Evolutionary conservation across 2,329 filamentous ascomycete genomes (phyloP), one percentile per base, ranked within the genome.

Genomic region (Trichophyton verrucosum): DNA sequence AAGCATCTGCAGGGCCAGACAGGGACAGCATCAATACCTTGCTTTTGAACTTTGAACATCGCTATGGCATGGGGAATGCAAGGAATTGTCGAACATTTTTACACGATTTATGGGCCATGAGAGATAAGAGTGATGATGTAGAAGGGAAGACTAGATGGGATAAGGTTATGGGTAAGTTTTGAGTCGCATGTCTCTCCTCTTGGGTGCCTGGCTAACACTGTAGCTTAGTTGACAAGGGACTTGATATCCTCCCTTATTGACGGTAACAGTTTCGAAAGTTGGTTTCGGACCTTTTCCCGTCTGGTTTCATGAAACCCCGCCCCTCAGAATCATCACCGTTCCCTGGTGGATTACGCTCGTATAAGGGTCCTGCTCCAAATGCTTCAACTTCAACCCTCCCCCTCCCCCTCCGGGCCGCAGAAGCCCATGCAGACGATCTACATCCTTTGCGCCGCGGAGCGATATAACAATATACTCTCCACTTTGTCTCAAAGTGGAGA

Each of bases 21-120:
- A 74, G 83, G 15, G 74, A 73, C 4, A 71, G 82, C 17, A 81
- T 83, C 3, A 70, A 75, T 27, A 73, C 74, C 60, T 75, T 81
- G 0, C 86, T 86, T 66, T 68, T 71, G 3, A 79, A 78, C 3
- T 75, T 84, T 7, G 79, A 81, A 61, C 76, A 74, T 59, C 73
- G 82, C 17, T 84, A 86, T 68, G 83, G 84, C 20, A 86, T 86
- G 84, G 79, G 78, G 17, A 87, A 86, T 66, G 86, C 86, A 61
- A 78, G 78, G 63, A 76, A 82, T 63, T 80, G 82, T 2, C 84
- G 82, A 81, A 76, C 76, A 11, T 81, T 86, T 40, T 79, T 84
- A 2, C 76, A 81, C 65, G 83, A 85, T 68, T 80, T 86, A 8
- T 86, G 84, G 82, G 46, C 40, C 30, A 62, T 63, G 60, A 60